Conservation (phyloP, 2,329 filamentous ascomycete species). For the Alternaria sp. region DNA sequence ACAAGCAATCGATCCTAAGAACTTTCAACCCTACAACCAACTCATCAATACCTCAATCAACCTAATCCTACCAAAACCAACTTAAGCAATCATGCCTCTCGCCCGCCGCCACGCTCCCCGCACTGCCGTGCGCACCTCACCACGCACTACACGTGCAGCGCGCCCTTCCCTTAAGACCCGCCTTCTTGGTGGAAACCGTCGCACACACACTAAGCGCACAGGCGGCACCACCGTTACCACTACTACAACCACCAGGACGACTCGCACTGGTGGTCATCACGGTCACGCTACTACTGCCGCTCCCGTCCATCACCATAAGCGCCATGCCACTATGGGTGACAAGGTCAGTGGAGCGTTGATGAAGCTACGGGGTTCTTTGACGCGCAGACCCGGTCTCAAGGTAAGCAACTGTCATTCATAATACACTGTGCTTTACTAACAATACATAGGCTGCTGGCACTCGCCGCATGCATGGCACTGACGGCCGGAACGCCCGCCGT, state of each 20-base stretch:
- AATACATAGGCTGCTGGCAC: slow-evolving; percentile 72
- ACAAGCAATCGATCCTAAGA: background rate
- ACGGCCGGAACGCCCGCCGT: slow-evolving; percentile 65
- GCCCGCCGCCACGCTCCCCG: slow-evolving; percentile 33
- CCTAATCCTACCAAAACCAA: background rate
- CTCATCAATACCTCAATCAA: slow-evolving; percentile 2
- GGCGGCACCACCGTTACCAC: slow-evolving; percentile 48
- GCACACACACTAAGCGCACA: slow-evolving; percentile 45
- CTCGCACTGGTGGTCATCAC: slow-evolving; percentile 54
- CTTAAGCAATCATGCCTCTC: slow-evolving; percentile 39
- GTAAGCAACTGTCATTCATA: slow-evolving; percentile 47
- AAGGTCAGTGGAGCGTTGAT: slow-evolving; percentile 80
- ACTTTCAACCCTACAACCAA: background rate
- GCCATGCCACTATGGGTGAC: slow-evolving; percentile 74
- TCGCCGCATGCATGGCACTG: slow-evolving; percentile 77
- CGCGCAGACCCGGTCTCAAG: slow-evolving; percentile 75
- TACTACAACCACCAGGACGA: slow-evolving; percentile 54
- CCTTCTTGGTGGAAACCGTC: slow-evolving; percentile 55
- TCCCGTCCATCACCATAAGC: slow-evolving; percentile 67
- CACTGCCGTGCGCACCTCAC: slow-evolving; percentile 31
- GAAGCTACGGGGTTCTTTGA: slow-evolving; percentile 76
- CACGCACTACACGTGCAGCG: slow-evolving; percentile 37
- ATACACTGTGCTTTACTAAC: background rate
- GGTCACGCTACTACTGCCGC: slow-evolving; percentile 27
- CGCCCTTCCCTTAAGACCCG: slow-evolving; percentile 64